Evolutionary conservation across 352 stramenopile genomes (phyloP), one percentile per base, ranked within the genome.

Genomic region (Phytophthora capsici): DNA sequence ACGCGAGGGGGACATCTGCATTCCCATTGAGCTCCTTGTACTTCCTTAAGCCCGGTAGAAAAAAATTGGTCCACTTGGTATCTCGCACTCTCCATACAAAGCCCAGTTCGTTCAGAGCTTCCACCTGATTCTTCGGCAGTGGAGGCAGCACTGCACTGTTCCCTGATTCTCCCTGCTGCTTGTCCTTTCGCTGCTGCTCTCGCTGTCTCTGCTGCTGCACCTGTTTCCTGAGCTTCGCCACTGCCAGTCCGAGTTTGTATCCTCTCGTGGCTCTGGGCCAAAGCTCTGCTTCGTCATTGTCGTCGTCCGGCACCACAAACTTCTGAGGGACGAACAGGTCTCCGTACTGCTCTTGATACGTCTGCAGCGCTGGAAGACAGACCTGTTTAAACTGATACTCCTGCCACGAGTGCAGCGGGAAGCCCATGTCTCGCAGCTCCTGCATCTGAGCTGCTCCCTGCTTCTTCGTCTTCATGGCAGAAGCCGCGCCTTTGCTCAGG

Each of bases 321-420:
- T 94, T 92, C 67, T 98, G 90, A 34, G 93, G 93, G n/a, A 98
- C 91, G 53, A 96, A 89, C 20, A 98, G 67, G 63, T 97, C 78
- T 17, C 90, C 91, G 48, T 97, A 82, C 0, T 89, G 63, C 36
- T 80, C 40, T 13, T 88, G 78, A 71, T 97, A 98, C 16, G 65
- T 82, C 45, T 82, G 52, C 12, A 98, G 71, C 0, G 92, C 95
- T 26, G 88, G 81, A 7, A 93, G 44, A 51, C 84, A 68, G 4
- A 91, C 82, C 14, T 77, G 66, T 48, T 77, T 62, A 51, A 94
- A 88, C 38, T 77, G 63, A 70, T 91, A 93, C n/a, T 88, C 69
- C 2, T 72, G 58, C 84, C 84, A 94, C 14, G 66, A 52, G 13
- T 65, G 22, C 55, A 88, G 41, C 1, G 86, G 86, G 59, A 94